phyloP scores from a whole-genome alignment of 2,329 filamentous ascomycete genomes.

The Pseudogymnoascus sp. region DNA sequence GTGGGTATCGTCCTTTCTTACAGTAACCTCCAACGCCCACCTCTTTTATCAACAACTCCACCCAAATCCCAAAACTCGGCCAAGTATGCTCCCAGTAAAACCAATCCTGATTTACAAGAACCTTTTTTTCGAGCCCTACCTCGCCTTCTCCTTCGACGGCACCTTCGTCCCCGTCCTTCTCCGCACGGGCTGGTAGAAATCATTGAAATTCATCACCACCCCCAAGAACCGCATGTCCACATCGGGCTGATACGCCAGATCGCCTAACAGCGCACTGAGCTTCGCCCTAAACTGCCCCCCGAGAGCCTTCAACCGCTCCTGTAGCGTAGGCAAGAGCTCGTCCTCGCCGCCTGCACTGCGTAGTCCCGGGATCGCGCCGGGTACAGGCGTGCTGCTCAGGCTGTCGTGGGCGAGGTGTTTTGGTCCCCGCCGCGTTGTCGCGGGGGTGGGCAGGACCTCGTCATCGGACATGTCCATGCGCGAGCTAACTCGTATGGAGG shows the following conservation, averaged over 20 bases:
- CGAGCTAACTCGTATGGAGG: constrained; percentile 62
- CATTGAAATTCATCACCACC: constrained; percentile 98
- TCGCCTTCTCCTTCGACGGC: neutral
- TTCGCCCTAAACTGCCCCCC: constrained; percentile 68
- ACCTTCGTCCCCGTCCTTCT: constrained; percentile 33
- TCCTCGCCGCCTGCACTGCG: constrained; percentile 37
- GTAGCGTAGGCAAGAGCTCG: constrained; percentile 65
- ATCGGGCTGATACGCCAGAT: constrained; percentile 87
- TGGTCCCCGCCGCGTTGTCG: constrained; percentile 24
- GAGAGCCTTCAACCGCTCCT: constrained; percentile 63
- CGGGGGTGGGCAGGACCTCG: constrained; percentile 21
- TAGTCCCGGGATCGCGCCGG: constrained; percentile 21
- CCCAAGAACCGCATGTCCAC: constrained; percentile 92
- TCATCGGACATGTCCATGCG: constrained; percentile 30
- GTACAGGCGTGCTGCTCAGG: constrained; percentile 10
- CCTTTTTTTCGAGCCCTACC: neutral
- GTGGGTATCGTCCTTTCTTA: neutral
- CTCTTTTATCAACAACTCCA: neutral
- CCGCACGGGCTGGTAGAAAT: constrained; percentile 76
- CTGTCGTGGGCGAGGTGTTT: constrained; percentile 11
- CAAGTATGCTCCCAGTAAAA: neutral
- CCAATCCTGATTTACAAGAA: neutral
- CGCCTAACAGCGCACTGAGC: constrained; percentile 75
- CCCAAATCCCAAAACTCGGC: constrained; percentile 1
- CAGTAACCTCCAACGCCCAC: constrained; percentile 1